Base-by-base conservation (phyloP, 352 stramenopile genomes). In the Globisporangium acanthophoron region DNA sequence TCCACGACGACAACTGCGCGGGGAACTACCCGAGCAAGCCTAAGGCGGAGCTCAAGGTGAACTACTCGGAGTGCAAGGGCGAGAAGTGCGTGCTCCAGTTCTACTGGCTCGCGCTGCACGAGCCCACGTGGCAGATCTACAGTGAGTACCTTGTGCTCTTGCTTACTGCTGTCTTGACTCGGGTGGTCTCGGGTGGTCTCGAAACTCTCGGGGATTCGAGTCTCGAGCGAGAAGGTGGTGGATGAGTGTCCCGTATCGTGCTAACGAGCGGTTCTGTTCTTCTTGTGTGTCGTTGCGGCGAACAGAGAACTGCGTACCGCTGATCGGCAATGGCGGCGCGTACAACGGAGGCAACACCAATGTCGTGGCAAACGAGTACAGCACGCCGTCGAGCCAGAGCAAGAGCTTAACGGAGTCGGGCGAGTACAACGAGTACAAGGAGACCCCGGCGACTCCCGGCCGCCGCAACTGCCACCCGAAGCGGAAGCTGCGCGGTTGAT, bases 1-100 rank as follows among this genome's bases (percentile, higher is more conserved):
- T 71, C 37, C 68, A 79, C 33, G 68, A 81, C 18, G 63, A 82
- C 52, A 71, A 87, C 60, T 87, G 77, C 37, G 50, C 50, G 31
- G 50, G 50, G 16, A 35, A 31, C 50, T 45, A 45, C 31, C 15
- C 33, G 6, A 20, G 50, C 18, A 55, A 55, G n/a, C 33, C 50
- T 15, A 40, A 37, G 47, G 50, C 50, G 7, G 3, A 46, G 31
- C 5, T 55, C n/a, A 9, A 37, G 35, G 50, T 55, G 7, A 31
- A 55, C 18, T 55, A 46, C 18, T 46, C 50, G n/a, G 41, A 3
- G 18, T 55, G 50, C 50, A 55, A 5, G n/a, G 39, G 39, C 39
- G 15, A 27, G 16, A 13, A 43, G 4, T 46, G 58, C 48, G 16
- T 27, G 44, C 12, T 54, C 49, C 69, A 51, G 13, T 87, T 88